Evolutionary conservation across 2,329 filamentous ascomycete genomes (phyloP).

Genomic region (Dichotomopilus funicola): DNA sequence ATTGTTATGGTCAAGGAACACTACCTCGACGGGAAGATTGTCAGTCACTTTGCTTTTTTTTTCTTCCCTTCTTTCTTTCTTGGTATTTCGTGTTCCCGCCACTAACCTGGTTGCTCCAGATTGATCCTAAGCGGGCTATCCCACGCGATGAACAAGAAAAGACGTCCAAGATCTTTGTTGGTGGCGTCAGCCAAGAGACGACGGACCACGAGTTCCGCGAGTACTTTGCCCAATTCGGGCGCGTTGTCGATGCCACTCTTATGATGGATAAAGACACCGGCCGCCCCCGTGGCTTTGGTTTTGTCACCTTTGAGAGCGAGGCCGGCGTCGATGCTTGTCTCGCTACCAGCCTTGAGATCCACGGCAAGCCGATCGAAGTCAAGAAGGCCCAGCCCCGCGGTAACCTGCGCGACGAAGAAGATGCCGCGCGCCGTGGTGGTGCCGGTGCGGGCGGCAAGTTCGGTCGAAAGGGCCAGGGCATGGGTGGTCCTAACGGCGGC

Average conservation of each 20-base stretch:
- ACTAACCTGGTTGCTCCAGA: conserved; percentile 48
- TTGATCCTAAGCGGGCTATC: conserved; percentile 95
- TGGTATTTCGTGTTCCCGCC: neutral
- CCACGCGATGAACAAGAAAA: conserved; percentile 96
- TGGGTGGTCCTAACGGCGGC: conserved; percentile 16
- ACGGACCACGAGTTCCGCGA: conserved; percentile 94
- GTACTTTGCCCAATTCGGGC: conserved; percentile 94
- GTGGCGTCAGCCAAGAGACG: conserved; percentile 93
- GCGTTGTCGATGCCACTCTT: conserved; percentile 91
- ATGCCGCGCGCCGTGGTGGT: conserved; percentile 50
- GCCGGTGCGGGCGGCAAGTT: conserved; percentile 47
- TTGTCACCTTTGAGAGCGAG: conserved; percentile 96
- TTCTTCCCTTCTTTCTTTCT: neutral
- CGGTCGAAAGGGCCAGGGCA: conserved; percentile 31
- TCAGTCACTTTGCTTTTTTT: conserved; percentile 43
- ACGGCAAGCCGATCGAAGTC: conserved; percentile 94
- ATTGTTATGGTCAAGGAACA: conserved; percentile 99
- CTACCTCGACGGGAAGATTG: conserved; percentile 95
- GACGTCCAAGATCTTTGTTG: conserved; percentile 97
- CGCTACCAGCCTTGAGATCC: conserved; percentile 77
- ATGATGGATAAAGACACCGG: conserved; percentile 99
- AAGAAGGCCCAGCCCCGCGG: conserved; percentile 96
- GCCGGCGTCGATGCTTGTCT: conserved; percentile 90
- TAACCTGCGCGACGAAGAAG: conserved; percentile 87
- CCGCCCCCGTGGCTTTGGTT: conserved; percentile 91